Conservation (phyloP, 2,329 filamentous ascomycete genomes). For the Aschersonia sp. region DNA sequence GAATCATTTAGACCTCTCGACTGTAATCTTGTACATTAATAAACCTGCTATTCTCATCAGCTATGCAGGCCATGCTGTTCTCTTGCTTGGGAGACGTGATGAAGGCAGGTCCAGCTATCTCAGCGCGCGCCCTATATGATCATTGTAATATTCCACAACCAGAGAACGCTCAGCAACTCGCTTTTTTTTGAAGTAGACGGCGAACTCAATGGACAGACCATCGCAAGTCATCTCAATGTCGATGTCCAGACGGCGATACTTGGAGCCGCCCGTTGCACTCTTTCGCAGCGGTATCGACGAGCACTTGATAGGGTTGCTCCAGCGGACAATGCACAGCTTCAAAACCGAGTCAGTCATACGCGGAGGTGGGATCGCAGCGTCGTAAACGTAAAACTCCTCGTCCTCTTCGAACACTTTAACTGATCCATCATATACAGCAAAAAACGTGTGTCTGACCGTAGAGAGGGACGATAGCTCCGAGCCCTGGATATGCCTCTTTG, state of each 20-base stretch:
- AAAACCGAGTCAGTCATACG: not conserved
- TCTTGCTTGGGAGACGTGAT: too few species aligned
- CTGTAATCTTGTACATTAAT: too few species aligned
- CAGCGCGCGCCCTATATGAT: too few species aligned
- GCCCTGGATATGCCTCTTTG: not conserved
- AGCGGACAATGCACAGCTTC: not conserved
- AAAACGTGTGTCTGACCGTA: not conserved
- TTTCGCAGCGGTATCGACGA: not conserved
- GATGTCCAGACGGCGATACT: not conserved
- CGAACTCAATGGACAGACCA: conserved; percentile 1
- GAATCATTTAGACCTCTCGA: too few species aligned
- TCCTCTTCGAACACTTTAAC: not conserved
- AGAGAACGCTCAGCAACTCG: not conserved
- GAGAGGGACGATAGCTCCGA: not conserved
- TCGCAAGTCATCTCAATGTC: conserved; percentile 2
- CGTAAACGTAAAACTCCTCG: not conserved
- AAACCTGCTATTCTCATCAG: too few species aligned
- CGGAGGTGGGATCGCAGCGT: not conserved
- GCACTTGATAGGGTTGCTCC: not conserved
- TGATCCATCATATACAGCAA: not conserved
- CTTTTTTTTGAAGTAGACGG: not conserved
- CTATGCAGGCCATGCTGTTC: too few species aligned
- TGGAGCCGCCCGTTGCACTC: not conserved
- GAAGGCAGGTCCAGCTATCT: too few species aligned
- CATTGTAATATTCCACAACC: not conserved